These are phyloP conservation scores for Morella rubra DNA, from an alignment of 306 rosid species.

Conservation along the genomic window DNA sequence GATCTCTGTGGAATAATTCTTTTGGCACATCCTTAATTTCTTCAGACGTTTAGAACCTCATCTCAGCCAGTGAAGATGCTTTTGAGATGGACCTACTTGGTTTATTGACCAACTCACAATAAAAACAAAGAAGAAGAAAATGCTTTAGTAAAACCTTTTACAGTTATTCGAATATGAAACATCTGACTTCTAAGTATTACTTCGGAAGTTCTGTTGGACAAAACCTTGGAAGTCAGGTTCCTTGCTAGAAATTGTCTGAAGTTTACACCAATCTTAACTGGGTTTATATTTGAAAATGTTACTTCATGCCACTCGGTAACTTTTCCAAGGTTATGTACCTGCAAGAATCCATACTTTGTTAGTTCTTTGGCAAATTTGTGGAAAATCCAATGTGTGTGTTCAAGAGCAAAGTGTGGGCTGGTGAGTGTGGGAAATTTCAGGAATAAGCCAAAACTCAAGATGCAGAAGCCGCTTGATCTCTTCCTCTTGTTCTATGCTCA, in stretches of 20 bases:
- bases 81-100: not conserved
- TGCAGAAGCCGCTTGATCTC: not conserved
- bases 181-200: not conserved
- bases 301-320: not conserved
- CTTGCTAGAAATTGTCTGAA: not conserved
- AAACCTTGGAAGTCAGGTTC: not conserved
- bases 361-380: conserved; percentile 2
- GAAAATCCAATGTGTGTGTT: not conserved
- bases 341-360: not conserved
- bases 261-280: not conserved
- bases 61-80: not conserved
- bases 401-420: not conserved
- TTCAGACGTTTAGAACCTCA: not conserved
- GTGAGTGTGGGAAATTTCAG: not conserved
- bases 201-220: not conserved
- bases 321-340: not conserved
- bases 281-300: not conserved
- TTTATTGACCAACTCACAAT: not conserved
- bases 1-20: conserved; percentile 12
- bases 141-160: not conserved
- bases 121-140: not conserved
- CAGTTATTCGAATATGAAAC: not conserved
- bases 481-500: not conserved
- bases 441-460: not conserved
- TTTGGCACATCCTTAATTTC: conserved; percentile 13